Evolutionary conservation across 192 early-diverging fungal species (phyloP), one percentile per base, ranked within the genome.

Genomic region (Coemansia sp.): DNA sequence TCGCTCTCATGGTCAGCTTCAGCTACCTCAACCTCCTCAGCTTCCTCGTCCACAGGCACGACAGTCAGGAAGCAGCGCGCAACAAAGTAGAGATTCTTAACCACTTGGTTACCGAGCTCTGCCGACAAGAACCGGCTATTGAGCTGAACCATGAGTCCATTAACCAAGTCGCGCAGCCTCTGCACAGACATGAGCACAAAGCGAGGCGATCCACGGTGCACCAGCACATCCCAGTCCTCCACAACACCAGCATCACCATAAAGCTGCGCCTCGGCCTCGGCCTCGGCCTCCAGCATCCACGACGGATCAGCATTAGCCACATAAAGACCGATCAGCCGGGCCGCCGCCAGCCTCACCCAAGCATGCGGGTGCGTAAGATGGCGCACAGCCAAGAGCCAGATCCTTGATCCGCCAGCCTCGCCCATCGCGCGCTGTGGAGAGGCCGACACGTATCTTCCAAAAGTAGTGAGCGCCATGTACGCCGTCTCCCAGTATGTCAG

Each of bases 11-110:
- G 51, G 28, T 74, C 70, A 35, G 66, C 33, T 0, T 75, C 74
- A 1, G 74, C 56, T n/a, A n/a, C n/a, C 10, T 58, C 28, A 28
- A 8, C 56, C 8, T 26, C 55, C 0, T 35, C 33, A 0, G 51
- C 51, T 5, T 9, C 31, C 13, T 38, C 65, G 10, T 34, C 63
- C 21, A 60, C 42, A 8, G 79, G 71, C 26, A 70, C 66, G 9
- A 64, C 69, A 9, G 69, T 65, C 56, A 74, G 36, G 70, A 91
- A 90, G 71, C 88, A 87, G 64, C 92, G 93, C 46, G 89, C 93
- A 51, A 97, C 78, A 79, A 95, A 98, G 67, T 93, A 91, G 62
- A 98, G 68, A 75, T 98, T 98, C 85, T 97, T 96, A 36, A 95
- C 90, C 50, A 95, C 74, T 76, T 97, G 95, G 62, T 85, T 90